Evolutionary conservation across 345 rosid genomes (phyloP).

Genomic region (Carallia pectinifolia): DNA sequence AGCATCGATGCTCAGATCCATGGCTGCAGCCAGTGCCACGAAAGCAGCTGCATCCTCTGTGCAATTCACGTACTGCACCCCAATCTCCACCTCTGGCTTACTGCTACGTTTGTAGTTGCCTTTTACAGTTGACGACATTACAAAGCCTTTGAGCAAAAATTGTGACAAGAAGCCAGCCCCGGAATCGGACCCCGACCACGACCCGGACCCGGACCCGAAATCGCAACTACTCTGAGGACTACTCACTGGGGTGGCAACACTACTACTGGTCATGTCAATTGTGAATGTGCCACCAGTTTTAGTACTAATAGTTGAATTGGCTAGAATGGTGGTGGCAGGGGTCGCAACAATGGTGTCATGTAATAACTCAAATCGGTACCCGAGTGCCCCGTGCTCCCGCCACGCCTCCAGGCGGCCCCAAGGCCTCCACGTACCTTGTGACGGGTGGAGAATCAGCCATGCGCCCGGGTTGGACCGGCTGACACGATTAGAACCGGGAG

Average conservation of each 20-base stretch:
- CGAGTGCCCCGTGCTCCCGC: conserved; percentile 60
- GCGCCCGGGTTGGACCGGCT: conserved; percentile 85
- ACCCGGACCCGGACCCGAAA: conserved; percentile 43
- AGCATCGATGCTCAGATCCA: conserved; percentile 92
- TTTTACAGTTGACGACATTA: conserved; percentile 81
- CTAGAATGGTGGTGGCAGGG: conserved; percentile 29
- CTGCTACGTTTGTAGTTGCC: conserved; percentile 45
- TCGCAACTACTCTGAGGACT: conserved; percentile 88
- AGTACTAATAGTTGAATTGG: conserved; percentile 49
- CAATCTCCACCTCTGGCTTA: conserved; percentile 74
- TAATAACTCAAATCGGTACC: conserved; percentile 72
- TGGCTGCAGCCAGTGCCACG: conserved; percentile 83
- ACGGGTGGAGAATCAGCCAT: conserved; percentile 85
- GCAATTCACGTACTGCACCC: conserved; percentile 86
- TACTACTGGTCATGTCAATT: conserved; percentile 58
- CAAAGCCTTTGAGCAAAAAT: conserved; percentile 51
- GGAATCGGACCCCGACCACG: conserved; percentile 65
- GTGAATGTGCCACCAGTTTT: conserved; percentile 74
- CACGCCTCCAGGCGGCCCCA: conserved; percentile 97
- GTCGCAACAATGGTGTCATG: conserved; percentile 46
- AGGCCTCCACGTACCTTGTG: conserved; percentile 80
- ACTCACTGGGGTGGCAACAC: conserved; percentile 47
- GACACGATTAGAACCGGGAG: conserved; percentile 80
- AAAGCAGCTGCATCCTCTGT: conserved; percentile 93
- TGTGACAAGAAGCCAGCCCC: conserved; percentile 31